Base-by-base conservation (phyloP, 148 eudicot species). In the Dianthus caryophyllus region DNA sequence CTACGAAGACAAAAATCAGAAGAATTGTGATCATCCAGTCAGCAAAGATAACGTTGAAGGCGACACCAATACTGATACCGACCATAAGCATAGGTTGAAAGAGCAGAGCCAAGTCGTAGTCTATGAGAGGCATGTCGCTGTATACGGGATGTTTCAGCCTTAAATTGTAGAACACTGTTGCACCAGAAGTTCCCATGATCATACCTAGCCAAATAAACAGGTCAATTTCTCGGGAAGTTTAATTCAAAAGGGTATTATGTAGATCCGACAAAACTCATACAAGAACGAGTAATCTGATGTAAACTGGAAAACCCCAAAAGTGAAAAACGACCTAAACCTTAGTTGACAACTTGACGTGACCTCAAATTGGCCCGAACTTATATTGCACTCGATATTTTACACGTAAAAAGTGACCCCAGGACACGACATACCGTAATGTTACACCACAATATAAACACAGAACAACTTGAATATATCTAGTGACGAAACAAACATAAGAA, bases 21-120 rank as follows among this genome's bases (percentile, higher is more conserved):
- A 71, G 66, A 46, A 21, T 36, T 8, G 66, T 70, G 30, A 70
- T 50, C 73, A 70, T 70, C 73, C 74, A 71, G 12, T 67, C 71
- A 0, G 71, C 71, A 36, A 67, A 67, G 30, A 67, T 36, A n/a
- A 67, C 47, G 29, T 67, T 71, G 48, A 67, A 67, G 15, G 50
- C 71, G 7, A 67, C 71, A 11, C 71, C 71, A 13, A 67, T 44
- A 11, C 71, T 67, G 31, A 67, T 67, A 18, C 71, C 71, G 31
- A 67, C 71, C 71, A 67, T 36, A 38, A 67, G 71, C 60, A 54
- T 52, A 67, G 71, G 71, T 22, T 67, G 71, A 39, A 67, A 67
- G 61, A 67, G 69, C 43, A 66, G 58, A 49, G 69, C 69, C 51
- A 66, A 66, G 36, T 66, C 69, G 50, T 66, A 66, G 50, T 67